phyloP scores from a whole-genome alignment of 2,329 filamentous ascomycete species.

The Arthrobotrys megalospora region DNA sequence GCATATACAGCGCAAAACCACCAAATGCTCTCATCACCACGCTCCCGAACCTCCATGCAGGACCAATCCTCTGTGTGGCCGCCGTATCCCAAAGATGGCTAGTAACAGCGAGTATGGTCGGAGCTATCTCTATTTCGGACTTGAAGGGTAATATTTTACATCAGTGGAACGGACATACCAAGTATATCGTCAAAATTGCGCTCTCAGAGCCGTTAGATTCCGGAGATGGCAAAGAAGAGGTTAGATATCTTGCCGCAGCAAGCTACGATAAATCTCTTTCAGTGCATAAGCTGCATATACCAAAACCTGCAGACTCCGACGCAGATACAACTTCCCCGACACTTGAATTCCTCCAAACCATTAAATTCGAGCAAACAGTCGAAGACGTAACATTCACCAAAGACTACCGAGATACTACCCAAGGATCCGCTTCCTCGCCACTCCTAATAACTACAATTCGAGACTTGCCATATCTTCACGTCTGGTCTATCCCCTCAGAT shows the following conservation, averaged over 20 bases:
- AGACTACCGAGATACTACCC: constrained; percentile 26
- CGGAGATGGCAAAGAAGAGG: constrained; percentile 41
- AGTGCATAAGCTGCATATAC: constrained; percentile 42
- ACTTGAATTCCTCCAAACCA: constrained; percentile 26
- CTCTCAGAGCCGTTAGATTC: constrained; percentile 30
- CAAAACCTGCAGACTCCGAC: neutral
- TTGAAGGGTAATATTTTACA: constrained; percentile 46
- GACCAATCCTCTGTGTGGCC: constrained; percentile 62
- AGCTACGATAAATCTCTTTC: constrained; percentile 61
- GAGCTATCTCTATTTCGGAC: constrained; percentile 59
- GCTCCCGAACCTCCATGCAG: constrained; percentile 56
- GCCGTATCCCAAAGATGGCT: constrained; percentile 59
- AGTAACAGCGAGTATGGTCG: constrained; percentile 63
- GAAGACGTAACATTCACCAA: constrained; percentile 58
- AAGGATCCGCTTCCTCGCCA: neutral
- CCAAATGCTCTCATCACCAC: constrained; percentile 57
- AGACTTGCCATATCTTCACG: constrained; percentile 47
- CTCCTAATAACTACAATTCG: constrained; percentile 52
- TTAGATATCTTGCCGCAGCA: constrained; percentile 59
- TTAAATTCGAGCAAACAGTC: constrained; percentile 44
- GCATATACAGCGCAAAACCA: constrained; percentile 67
- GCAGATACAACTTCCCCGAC: neutral
- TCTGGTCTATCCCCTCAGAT: constrained; percentile 9
- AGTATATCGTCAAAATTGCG: constrained; percentile 63
- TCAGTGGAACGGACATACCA: constrained; percentile 56